These are phyloP conservation scores for Colletotrichum costaricense DNA, from an alignment of 2,329 filamentous ascomycete species.

Conservation along the genomic window DNA sequence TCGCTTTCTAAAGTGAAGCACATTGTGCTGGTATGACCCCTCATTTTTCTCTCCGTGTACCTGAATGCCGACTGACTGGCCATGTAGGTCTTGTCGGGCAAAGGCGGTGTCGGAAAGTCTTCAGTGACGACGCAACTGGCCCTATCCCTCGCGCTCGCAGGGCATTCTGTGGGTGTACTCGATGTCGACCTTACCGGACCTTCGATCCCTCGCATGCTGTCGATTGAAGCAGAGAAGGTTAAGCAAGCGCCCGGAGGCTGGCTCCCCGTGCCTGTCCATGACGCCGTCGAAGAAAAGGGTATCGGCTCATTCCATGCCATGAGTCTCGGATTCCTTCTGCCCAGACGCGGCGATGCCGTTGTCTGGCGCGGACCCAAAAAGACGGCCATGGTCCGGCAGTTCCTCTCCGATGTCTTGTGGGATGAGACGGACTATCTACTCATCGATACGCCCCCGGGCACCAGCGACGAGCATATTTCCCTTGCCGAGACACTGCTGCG, in stretches of 20 bases:
- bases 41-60: background rate
- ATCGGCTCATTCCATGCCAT: slow-evolving; percentile 82
- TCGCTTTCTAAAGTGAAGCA: slow-evolving; percentile 79
- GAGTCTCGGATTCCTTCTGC: slow-evolving; percentile 92
- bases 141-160: slow-evolving; percentile 85
- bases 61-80: background rate
- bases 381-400: slow-evolving; percentile 98
- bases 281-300: slow-evolving; percentile 60
- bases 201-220: slow-evolving; percentile 94
- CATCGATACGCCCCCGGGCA: slow-evolving; percentile 96
- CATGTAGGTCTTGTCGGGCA: slow-evolving; percentile 85
- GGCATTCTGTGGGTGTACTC: slow-evolving; percentile 91
- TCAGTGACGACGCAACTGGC: slow-evolving; percentile 97
- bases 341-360: slow-evolving; percentile 86
- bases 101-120: slow-evolving; percentile 98
- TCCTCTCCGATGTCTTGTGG: slow-evolving; percentile 93
- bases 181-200: slow-evolving; percentile 97
- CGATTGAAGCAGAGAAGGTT: slow-evolving; percentile 89
- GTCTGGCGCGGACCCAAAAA: slow-evolving; percentile 99
- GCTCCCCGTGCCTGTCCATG: slow-evolving; percentile 88
- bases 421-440: slow-evolving; percentile 88
- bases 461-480: slow-evolving; percentile 96
- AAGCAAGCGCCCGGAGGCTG: slow-evolving; percentile 92
- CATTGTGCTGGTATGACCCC: slow-evolving; percentile 74
- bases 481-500: slow-evolving; percentile 86